Base-by-base conservation (phyloP, 805 yeast species). In the Barnettozyma pratensis region DNA sequence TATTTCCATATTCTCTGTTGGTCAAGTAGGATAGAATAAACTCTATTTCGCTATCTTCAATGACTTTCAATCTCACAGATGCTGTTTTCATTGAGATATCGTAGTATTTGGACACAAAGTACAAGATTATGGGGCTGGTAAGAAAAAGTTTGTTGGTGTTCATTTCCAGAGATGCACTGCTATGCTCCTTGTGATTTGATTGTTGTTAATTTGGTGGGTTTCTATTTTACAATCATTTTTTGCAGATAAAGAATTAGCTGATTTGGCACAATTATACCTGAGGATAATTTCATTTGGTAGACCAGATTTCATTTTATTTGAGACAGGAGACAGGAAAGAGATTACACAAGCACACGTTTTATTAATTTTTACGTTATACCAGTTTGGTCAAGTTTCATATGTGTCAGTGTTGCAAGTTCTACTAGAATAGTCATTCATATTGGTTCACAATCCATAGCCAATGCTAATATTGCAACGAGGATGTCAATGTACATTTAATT, bases 341-440 rank as follows among this genome's bases (percentile, higher is more conserved):
- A 44, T 85, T 76, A 58, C 67, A 46, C 94, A 86, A 66, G 83
- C 91, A 0, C 95, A 87, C 63, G 85, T 4, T 59, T 83, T 35
- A 61, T 86, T 52, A 61, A 82, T 29, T 51, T 71, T 3, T 87
- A 87, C 60, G 82, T 80, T 3, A 42, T 62, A 6, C 75, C 48
- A 80, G 83, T 0, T 63, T 86, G 46, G 70, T 61, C 94, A 86
- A 63, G 69, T 85, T 5, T 90, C 91, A 27, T 83, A 85, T 61
- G 88, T 12, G 75, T 85, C 37, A 80, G 87, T 8, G 83, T 86
- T 47, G 87, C 91, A 4, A 77, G 86, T 0, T 80, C 89, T 11
- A 85, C 92, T 2, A 75, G 92, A 64, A 77, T 85, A 26, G 92
- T 92, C 5, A 83, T 86, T 73, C 83, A 73, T 53, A 75, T 86